Percentiles rank a stretch among this genome's conserved stretches.
Evolutionary conservation across 768 basidiomycete genomes (phyloP).

Genomic region (Chalciporus piperatus): DNA sequence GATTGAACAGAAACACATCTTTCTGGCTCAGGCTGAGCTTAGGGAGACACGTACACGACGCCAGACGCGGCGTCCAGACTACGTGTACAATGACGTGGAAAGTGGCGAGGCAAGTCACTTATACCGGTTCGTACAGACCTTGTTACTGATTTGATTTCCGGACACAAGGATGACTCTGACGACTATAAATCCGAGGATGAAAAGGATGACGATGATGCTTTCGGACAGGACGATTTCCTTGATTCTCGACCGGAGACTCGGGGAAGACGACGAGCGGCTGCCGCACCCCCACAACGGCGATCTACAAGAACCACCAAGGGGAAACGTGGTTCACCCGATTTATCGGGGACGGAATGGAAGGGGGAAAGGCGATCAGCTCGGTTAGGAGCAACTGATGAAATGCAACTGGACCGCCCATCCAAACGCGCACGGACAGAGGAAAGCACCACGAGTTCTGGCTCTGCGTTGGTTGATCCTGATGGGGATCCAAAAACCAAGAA

Average conservation of each 20-base stretch:
- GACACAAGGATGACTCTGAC: constrained; percentile 53
- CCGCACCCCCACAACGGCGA: constrained; percentile 41
- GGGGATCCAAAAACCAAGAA: constrained; percentile 47
- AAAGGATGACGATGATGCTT: constrained; percentile 59
- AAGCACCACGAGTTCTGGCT: constrained; percentile 52
- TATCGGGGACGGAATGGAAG: constrained; percentile 61
- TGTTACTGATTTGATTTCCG: constrained; percentile 18
- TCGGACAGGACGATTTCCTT: constrained; percentile 40
- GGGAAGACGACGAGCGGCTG: constrained; percentile 40
- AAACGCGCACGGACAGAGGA: constrained; percentile 82
- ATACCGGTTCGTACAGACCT: constrained; percentile 17
- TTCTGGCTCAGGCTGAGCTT: constrained; percentile 73
- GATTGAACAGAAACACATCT: constrained; percentile 61
- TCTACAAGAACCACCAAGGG: constrained; percentile 52
- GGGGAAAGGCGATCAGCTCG: constrained; percentile 74
- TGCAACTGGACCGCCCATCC: constrained; percentile 47
- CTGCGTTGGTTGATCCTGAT: constrained; percentile 21
- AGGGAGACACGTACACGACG: constrained; percentile 78
- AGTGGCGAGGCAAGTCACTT: constrained; percentile 50
- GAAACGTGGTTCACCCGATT: constrained; percentile 48
- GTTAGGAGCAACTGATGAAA: constrained; percentile 55
- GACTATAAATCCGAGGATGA: constrained; percentile 69
- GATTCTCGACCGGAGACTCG: constrained; percentile 42
- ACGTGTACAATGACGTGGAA: constrained; percentile 70
- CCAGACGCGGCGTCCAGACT: constrained; percentile 71